Base-by-base conservation (phyloP, 768 basidiomycete genomes). In the Lentinula edodes region DNA sequence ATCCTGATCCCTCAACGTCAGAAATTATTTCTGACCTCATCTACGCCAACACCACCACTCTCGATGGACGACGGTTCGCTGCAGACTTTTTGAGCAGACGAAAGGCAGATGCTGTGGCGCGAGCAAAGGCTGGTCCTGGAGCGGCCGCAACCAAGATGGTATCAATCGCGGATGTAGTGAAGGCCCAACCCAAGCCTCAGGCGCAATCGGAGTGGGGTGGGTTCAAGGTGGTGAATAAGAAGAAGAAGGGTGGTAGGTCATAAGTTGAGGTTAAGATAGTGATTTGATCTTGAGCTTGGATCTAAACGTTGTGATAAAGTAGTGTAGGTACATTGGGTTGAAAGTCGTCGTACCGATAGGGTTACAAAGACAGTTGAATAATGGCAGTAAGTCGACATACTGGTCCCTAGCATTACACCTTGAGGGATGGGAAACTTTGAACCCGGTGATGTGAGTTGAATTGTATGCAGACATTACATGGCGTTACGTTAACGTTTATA, bases 11-110 rank as follows among this genome's bases (percentile, higher is more conserved):
- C 66, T 86, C 84, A 15, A 93, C 90, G 0, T 75, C 86, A 48
- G 97, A 99, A 74, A 88, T 97, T 70, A 98, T 99, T 65, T 91
- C 92, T 23, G 97, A 98, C 71, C 81, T 91, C 46, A 95, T 98
- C 63, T 99, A 98, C 69, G 87, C 90, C 58, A 95, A 91, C 69
- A 96, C 93, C 65, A 91, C 94, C 20, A 98, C 92, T 2, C 84
- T 99, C 55, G 95, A 98, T 69, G 97, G 97, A 5, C 83, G 95
- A 55, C 86, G 96, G 41, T 99, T 98, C 70, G 95, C 97, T 3
- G 82, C 91, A 12, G 95, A 98, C 66, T 99, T 93, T 68, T 85
- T 94, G 57, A 83, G 80, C 64, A 91, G 85, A 70, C 89, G 97
- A 56, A 95, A 94, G 75, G 83, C 82, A 18, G 96, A 98, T 71